A percentile compares a stretch with the other conserved stretches of the same genome.
These are phyloP conservation scores for Candida oleophila DNA, from an alignment of 805 yeast species.

Conservation along the genomic window DNA sequence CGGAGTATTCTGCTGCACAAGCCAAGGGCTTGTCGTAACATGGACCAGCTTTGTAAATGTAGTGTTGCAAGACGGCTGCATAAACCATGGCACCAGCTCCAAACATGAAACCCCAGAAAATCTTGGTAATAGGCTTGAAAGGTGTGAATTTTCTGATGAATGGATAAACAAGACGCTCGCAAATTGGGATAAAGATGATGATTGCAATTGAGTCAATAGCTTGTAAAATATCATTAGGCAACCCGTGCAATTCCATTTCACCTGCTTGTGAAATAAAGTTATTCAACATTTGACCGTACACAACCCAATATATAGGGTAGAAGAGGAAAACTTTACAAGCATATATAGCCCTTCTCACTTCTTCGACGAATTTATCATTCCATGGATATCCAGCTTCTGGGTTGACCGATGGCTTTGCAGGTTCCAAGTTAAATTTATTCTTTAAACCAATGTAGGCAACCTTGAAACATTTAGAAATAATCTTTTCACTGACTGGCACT, in stretches of 20 bases:
- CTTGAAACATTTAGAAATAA: constrained; percentile 53
- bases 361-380: constrained; percentile 73
- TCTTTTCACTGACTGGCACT: constrained; percentile 61
- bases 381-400: constrained; percentile 51
- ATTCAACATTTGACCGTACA: constrained; percentile 68
- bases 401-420: constrained; percentile 58
- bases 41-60: constrained; percentile 69
- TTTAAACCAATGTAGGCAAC: constrained; percentile 40
- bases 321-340: constrained; percentile 75
- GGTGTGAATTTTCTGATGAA: constrained; percentile 45
- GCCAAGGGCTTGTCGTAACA: constrained; percentile 62
- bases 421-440: constrained; percentile 50
- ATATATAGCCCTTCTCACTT: constrained; percentile 59
- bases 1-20: constrained; percentile 44
- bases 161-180: constrained; percentile 56
- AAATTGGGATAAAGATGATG: constrained; percentile 74
- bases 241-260: constrained; percentile 68
- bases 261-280: constrained; percentile 76
- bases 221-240: constrained; percentile 79
- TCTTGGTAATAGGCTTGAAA: constrained; percentile 71
- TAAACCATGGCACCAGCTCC: constrained; percentile 67
- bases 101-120: constrained; percentile 66
- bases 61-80: constrained; percentile 73
- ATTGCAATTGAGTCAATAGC: constrained; percentile 74
- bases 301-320: constrained; percentile 74